Conservation (phyloP, 306 rosid genomes). For the Arachis hypogaea region DNA sequence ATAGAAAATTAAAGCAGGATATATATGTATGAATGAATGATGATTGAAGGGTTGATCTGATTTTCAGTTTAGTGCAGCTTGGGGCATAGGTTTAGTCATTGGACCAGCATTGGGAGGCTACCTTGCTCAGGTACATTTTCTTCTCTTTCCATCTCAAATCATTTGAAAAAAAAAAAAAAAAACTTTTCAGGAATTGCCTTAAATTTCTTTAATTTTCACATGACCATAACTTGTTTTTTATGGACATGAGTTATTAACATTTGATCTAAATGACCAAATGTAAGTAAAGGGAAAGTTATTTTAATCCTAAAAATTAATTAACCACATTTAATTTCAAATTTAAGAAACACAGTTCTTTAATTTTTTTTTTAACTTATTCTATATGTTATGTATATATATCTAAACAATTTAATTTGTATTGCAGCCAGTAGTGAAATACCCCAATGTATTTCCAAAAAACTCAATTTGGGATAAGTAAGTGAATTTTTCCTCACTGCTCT, state of each 20-base stretch:
- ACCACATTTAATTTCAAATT: too few species aligned
- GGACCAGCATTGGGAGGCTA: slow-evolving; percentile 76
- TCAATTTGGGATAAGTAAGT: slow-evolving; percentile 70
- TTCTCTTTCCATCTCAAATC: neutral
- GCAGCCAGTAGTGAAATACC: slow-evolving; percentile 75
- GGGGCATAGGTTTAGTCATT: slow-evolving; percentile 67
- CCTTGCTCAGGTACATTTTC: slow-evolving; percentile 60
- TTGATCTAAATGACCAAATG: too few species aligned
- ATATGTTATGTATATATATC: too few species aligned
- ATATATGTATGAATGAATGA: neutral
- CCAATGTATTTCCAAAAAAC: slow-evolving; percentile 50
- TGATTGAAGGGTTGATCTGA: slow-evolving; percentile 21
- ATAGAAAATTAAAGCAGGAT: too few species aligned
- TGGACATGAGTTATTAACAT: too few species aligned
- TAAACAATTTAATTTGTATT: neutral
- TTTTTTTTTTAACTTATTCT: too few species aligned
- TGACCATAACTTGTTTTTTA: too few species aligned
- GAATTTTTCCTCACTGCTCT: neutral
- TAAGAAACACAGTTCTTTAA: too few species aligned
- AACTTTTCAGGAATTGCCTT: too few species aligned
- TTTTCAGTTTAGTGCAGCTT: slow-evolving; percentile 63
- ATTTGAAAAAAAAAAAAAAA: neutral
- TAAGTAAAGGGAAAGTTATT: too few species aligned
- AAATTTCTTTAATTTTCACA: too few species aligned
- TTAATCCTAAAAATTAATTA: too few species aligned